phyloP scores from a whole-genome alignment of 2,329 filamentous ascomycete genomes.

The Cytospora paraplurivora region DNA sequence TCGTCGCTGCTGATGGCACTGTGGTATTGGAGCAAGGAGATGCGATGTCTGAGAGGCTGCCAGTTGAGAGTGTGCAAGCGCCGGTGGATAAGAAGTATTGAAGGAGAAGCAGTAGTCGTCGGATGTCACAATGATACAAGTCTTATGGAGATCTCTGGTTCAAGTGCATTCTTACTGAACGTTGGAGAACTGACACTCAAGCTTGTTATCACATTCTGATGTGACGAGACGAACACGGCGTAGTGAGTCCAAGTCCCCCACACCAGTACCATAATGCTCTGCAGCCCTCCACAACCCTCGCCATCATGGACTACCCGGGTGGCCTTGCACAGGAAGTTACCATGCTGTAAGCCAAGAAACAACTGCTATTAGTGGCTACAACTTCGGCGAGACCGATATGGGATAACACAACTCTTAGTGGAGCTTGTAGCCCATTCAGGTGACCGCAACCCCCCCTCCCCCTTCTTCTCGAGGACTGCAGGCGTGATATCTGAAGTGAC shows the following conservation, averaged over 20 bases:
- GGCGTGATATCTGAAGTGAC: background rate
- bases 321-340: too few relatives aligned
- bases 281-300: too few relatives aligned
- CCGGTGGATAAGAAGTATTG: conserved; percentile 15
- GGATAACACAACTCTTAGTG: too few relatives aligned
- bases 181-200: background rate
- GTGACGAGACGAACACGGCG: background rate
- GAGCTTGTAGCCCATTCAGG: background rate
- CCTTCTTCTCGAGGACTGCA: too few relatives aligned
- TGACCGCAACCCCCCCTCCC: too few relatives aligned
- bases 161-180: background rate
- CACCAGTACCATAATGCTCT: background rate
- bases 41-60: conserved; percentile 13
- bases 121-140: background rate
- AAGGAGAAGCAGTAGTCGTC: background rate
- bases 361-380: too few relatives aligned
- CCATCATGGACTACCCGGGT: too few relatives aligned
- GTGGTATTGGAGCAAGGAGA: conserved; percentile 18
- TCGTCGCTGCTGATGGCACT: conserved; percentile 21
- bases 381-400: too few relatives aligned
- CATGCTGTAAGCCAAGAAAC: too few relatives aligned
- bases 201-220: background rate
- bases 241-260: background rate
- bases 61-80: conserved; percentile 9
- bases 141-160: background rate